Base-by-base conservation (phyloP, 345 rosid species). In the Aquilaria sinensis region DNA sequence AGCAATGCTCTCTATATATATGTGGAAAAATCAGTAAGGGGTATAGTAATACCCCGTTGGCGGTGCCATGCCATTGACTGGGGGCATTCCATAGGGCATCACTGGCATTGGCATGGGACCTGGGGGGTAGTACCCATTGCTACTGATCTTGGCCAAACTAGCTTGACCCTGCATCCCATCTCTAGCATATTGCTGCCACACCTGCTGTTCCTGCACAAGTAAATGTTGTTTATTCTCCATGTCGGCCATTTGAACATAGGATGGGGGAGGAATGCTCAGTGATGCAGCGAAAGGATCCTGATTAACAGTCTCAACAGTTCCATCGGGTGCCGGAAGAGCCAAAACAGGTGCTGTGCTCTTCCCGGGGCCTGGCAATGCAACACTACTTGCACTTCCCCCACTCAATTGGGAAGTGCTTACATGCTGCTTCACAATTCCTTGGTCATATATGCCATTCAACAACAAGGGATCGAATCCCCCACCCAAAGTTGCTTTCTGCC, bases 371-470 rank as follows among this genome's bases (percentile, higher is more conserved):
- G 90, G 80, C 32, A 83, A 67, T 0, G 96, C 92, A 9, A 90
- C 90, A 16, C 97, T 88, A 75, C 94, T 85, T 51, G 92, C 86
- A 52, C 96, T 90, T 15, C 86, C 94, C 53, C 87, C 92, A 0
- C 76, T 77, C 71, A 79, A 62, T 64, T 80, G 86, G 0, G 84
- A 29, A 54, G 80, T 77, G 66, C 79, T 74, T 32, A 78, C 77
- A 10, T 82, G 89, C 56, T 89, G 92, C 71, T 82, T 79, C 64
- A 84, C 90, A 14, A 65, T 75, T 72, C 96, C 99, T 65, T 85
- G 96, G 68, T 94, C 96, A 62, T 94, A 94, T 92, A 90, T 90
- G 29, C 96, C 95, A 47, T 80, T 92, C 56, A 94, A 81, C 75
- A 94, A 64, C 76, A 89, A 55, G 6, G 91, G 86, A 67, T 94